Evolutionary conservation across 306 rosid genomes (phyloP).

Genomic region (Acacia crassicarpa): DNA sequence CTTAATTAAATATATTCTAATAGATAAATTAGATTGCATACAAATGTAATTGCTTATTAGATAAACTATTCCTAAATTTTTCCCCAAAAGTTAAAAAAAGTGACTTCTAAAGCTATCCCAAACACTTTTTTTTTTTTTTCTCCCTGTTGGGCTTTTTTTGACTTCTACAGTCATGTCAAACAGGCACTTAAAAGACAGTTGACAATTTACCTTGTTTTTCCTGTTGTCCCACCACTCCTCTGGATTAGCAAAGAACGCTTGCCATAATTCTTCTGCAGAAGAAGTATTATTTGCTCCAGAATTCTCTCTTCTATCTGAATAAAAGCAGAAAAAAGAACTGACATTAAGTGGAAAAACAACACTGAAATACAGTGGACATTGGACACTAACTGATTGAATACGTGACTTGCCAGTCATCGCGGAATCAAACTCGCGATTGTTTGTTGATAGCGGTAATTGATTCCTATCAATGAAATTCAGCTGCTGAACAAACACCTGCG

Average conservation of each 20-base stretch:
- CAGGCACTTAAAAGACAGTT: not conserved
- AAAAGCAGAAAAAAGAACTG: not conserved
- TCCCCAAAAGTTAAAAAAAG: too few species aligned
- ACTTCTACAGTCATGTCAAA: too few species aligned
- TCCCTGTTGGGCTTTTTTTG: too few species aligned
- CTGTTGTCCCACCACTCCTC: conserved; percentile 18
- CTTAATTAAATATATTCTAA: too few species aligned
- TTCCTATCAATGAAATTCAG: conserved; percentile 73
- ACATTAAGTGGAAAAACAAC: conserved; percentile 12
- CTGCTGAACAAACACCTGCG: conserved; percentile 81
- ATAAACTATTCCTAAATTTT: too few species aligned
- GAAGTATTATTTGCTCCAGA: conserved; percentile 44
- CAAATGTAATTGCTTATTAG: too few species aligned
- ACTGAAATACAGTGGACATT: conserved; percentile 4
- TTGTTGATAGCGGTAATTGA: conserved; percentile 28
- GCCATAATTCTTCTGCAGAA: conserved; percentile 77
- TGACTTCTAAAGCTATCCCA: too few species aligned
- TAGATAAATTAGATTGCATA: too few species aligned
- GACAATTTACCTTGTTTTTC: not conserved
- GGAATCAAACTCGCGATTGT: conserved; percentile 51
- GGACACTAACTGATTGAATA: conserved; percentile 4
- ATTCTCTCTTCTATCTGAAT: conserved; percentile 53
- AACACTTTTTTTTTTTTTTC: too few species aligned
- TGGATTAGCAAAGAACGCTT: conserved; percentile 42
- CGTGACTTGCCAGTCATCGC: conserved; percentile 47